These are phyloP conservation scores for Cyberlindnera subsufficiens DNA, from an alignment of 805 yeast species.

Conservation along the genomic window DNA sequence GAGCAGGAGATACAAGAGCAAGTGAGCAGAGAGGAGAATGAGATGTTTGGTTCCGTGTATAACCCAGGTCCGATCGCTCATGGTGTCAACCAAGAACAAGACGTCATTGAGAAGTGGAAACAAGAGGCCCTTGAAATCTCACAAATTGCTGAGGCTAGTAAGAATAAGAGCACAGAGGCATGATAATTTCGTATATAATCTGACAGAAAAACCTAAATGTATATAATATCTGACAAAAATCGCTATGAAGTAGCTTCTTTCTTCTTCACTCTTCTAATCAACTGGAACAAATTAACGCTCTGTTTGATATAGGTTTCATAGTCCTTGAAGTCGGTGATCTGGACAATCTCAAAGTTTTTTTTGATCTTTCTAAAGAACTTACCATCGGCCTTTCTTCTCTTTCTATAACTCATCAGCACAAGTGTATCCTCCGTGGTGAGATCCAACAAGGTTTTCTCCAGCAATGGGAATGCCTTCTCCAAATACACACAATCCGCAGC, in stretches of 20 bases:
- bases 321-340: constrained; percentile 28
- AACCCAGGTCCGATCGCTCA: constrained; percentile 54
- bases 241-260: not conserved
- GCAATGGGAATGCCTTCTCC: constrained; percentile 46
- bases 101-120: constrained; percentile 68
- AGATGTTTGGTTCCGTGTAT: constrained; percentile 78
- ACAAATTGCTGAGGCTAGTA: constrained; percentile 15
- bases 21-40: constrained; percentile 75
- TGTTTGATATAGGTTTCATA: constrained; percentile 32
- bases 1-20: constrained; percentile 70
- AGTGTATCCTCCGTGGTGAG: constrained; percentile 33
- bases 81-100: constrained; percentile 70
- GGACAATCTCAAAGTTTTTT: constrained; percentile 27
- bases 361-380: constrained; percentile 27
- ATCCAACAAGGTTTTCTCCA: constrained; percentile 43
- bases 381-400: constrained; percentile 41
- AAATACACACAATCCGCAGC: constrained; percentile 60
- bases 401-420: constrained; percentile 47
- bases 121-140: constrained; percentile 62
- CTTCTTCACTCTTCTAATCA: constrained; percentile 23
- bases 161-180: not conserved
- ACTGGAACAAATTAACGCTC: constrained; percentile 35
- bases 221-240: not conserved
- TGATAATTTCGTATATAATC: not conserved
- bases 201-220: not conserved